phyloP scores from a whole-genome alignment of 2,329 filamentous ascomycete genomes.

The Cryphonectria carpinicola region DNA sequence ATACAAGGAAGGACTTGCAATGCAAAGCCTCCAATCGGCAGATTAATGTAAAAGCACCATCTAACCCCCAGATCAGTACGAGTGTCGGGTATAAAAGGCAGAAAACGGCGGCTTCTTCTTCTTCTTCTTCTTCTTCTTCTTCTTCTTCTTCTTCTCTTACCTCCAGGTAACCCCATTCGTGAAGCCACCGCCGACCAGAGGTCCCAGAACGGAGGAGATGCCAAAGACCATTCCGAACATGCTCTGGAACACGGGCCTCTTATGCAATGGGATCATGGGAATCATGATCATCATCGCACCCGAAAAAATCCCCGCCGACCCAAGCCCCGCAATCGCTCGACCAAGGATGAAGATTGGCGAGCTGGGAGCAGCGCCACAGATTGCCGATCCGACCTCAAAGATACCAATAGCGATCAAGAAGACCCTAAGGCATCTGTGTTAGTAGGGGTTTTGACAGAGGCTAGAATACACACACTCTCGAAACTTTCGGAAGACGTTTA shows the following conservation, averaged over 20 bases:
- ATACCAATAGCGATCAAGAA: conserved; percentile 53
- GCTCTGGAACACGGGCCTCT: conserved; percentile 61
- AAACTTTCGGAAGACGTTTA: conserved; percentile 34
- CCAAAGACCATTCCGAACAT: conserved; percentile 61
- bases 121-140: no score
- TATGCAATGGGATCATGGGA: conserved; percentile 61
- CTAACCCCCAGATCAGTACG: conserved; percentile 30
- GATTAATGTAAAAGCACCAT: conserved; percentile 65
- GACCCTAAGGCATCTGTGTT: conserved; percentile 35
- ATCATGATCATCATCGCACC: conserved; percentile 61
- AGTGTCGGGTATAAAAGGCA: neutral
- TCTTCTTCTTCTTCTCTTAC: conserved; percentile 30
- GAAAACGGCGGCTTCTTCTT: neutral
- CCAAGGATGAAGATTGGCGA: conserved; percentile 60
- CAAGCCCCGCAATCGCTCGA: conserved; percentile 60
- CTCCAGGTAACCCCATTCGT: conserved; percentile 54
- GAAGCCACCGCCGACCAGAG: conserved; percentile 58
- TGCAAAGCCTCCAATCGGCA: conserved; percentile 58
- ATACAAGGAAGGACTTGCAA: conserved; percentile 32
- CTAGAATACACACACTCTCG: neutral
- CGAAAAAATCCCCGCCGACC: conserved; percentile 61
- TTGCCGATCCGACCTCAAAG: conserved; percentile 58
- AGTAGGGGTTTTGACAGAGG: neutral
- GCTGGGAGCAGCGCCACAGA: conserved; percentile 59
- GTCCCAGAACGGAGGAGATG: conserved; percentile 57